Evolutionary conservation across 2,329 filamentous ascomycete genomes (phyloP).

Genomic region (Celoporthe dispersa): DNA sequence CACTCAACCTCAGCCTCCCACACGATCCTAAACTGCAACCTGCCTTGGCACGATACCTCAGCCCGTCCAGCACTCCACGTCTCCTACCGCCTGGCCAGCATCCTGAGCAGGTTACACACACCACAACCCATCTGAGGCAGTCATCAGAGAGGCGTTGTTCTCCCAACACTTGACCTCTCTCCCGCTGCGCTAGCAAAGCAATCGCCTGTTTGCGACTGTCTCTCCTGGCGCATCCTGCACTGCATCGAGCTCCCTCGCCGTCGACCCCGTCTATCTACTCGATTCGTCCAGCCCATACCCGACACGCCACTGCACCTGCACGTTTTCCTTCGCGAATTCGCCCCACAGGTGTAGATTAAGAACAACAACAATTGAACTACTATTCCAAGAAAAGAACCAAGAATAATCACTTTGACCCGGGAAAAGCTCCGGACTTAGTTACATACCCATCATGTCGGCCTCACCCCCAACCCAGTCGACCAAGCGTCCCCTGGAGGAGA

Average conservation of each 20-base stretch:
- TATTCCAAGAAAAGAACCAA: constrained; percentile 54
- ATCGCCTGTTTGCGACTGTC: constrained; percentile 26
- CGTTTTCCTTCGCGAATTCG: constrained; percentile 83
- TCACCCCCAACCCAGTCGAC: constrained; percentile 71
- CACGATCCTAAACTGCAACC: constrained; percentile 19
- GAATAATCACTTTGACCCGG: constrained; percentile 47
- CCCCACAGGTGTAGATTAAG: constrained; percentile 81
- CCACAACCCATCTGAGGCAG: constrained; percentile 26
- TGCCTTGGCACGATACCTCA: constrained; percentile 14
- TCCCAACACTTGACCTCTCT: constrained; percentile 38
- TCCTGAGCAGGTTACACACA: constrained; percentile 27
- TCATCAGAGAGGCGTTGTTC: constrained; percentile 31
- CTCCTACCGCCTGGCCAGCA: constrained; percentile 25
- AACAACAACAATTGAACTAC: constrained; percentile 42
- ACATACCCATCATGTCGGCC: constrained; percentile 69
- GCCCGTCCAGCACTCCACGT: constrained; percentile 17
- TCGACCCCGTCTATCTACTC: constrained; percentile 27
- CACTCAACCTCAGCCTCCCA: constrained; percentile 11
- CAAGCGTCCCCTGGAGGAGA: constrained; percentile 96
- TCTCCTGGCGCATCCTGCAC: constrained; percentile 19
- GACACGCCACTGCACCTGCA: constrained; percentile 76
- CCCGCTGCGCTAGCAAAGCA: constrained; percentile 36
- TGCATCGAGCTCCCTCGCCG: constrained; percentile 23
- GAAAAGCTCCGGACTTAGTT: constrained; percentile 32
- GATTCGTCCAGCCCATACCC: constrained; percentile 40